Evolutionary conservation across 768 basidiomycete genomes (phyloP).

Genomic region (Chalciporus chontae): DNA sequence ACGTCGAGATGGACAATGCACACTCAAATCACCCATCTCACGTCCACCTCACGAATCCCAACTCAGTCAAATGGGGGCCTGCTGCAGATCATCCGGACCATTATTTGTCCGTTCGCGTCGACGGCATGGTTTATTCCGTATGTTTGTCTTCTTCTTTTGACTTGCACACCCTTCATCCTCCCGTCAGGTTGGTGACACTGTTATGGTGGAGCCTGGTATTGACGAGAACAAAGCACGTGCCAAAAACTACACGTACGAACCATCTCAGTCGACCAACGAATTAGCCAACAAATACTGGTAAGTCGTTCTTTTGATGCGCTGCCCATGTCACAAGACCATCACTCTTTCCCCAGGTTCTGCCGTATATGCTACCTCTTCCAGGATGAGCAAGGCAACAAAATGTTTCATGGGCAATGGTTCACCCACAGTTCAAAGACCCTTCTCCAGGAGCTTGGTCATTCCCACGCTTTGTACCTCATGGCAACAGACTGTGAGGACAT

Average conservation of each 20-base stretch:
- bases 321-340: background rate
- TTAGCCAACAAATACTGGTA: slow-evolving; percentile 63
- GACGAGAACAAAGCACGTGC: slow-evolving; percentile 43
- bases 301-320: slow-evolving; percentile 9
- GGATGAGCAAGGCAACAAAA: slow-evolving; percentile 35
- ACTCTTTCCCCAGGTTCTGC: slow-evolving; percentile 53
- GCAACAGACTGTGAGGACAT: slow-evolving; percentile 54
- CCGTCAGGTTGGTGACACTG: slow-evolving; percentile 56
- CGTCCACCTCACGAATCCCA: slow-evolving; percentile 31
- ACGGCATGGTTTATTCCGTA: slow-evolving; percentile 56
- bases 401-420: slow-evolving; percentile 73
- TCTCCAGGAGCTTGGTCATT: slow-evolving; percentile 63
- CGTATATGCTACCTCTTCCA: slow-evolving; percentile 65
- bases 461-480: slow-evolving; percentile 54
- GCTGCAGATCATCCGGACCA: slow-evolving; percentile 25
- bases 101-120: slow-evolving; percentile 49
- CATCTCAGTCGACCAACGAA: slow-evolving; percentile 48
- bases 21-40: slow-evolving; percentile 11
- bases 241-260: slow-evolving; percentile 36
- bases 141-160: slow-evolving; percentile 12
- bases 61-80: slow-evolving; percentile 33
- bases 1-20: slow-evolving; percentile 19
- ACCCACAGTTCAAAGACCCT: slow-evolving; percentile 60
- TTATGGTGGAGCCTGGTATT: slow-evolving; percentile 59
- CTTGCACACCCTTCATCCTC: slow-evolving; percentile 7